Base-by-base conservation (phyloP, 441 rosid genomes). In the Dalechampia spathulata region DNA sequence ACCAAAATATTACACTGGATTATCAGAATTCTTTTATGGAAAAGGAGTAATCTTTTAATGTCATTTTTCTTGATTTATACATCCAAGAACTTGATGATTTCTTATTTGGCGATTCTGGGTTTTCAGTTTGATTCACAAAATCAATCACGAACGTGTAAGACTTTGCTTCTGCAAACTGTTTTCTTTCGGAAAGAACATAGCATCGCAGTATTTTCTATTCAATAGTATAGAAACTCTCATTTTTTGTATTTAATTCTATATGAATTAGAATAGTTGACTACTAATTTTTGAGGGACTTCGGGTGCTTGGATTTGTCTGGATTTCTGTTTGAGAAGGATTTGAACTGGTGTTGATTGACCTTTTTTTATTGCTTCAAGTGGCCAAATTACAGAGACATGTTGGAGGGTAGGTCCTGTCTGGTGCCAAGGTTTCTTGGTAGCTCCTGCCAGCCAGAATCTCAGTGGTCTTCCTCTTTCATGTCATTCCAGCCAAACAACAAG, bases 401-500 rank as follows among this genome's bases (percentile, higher is more conserved):
- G 76, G 95, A 91, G 73, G 83, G 83, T 34, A 80, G 81, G 64
- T 66, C 82, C 76, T 70, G 80, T 75, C 62, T 82, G 74, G 63
- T 71, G 36, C 59, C 87, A 17, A 85, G 87, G 72, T 79, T 82
- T 72, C 75, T 91, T 75, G 65, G 83, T 51, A 73, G 77, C 78
- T 77, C 92, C 71, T 78, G 94, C 75, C 80, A 78, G 65, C 67
- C 70, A 7, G 89, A 83, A 58, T 71, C 77, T 22, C 70, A 70
- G 69, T 82, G 92, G 98, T 34, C 78, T n/a, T n/a, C n/a, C n/a
- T n/a, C n/a, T 78, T 83, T 59, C 81, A 74, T 82, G 92, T 49
- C 58, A 60, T 66, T 52, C 55, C 50, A 13, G 65, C 51, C 42
- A 16, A 50, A 62, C 61, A 62, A 83, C 45, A 89, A 86, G 70